These are phyloP conservation scores for Fusarium abutilonis DNA, from an alignment of 2,329 filamentous ascomycete species.

Conservation along the genomic window DNA sequence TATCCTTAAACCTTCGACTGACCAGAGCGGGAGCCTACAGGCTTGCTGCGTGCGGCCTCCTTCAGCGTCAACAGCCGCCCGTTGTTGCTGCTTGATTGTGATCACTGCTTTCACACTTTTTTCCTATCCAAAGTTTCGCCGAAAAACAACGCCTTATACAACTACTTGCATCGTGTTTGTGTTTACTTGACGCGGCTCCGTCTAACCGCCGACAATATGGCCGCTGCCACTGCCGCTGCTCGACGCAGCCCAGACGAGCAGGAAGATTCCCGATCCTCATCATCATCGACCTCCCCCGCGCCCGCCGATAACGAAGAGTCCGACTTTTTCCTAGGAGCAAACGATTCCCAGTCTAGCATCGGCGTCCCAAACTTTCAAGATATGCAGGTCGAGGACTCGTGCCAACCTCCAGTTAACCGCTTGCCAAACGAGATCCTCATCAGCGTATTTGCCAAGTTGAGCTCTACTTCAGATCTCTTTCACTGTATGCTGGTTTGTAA, in stretches of 20 bases:
- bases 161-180: constrained; percentile 8
- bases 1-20: not conserved
- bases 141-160: constrained; percentile 12
- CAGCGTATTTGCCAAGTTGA: constrained; percentile 86
- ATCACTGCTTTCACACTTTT: constrained; percentile 25
- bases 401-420: constrained; percentile 80
- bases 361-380: constrained; percentile 82
- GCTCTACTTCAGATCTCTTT: constrained; percentile 77
- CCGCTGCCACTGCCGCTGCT: constrained; percentile 31
- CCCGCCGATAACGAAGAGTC: constrained; percentile 88
- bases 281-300: constrained; percentile 78
- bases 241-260: constrained; percentile 50
- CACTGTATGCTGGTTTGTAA: constrained; percentile 95
- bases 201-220: constrained; percentile 34
- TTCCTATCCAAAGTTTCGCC: constrained; percentile 18
- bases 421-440: constrained; percentile 96
- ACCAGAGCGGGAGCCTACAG: constrained; percentile 1
- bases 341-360: constrained; percentile 93
- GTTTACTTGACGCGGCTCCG: constrained; percentile 21
- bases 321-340: constrained; percentile 87
- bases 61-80: constrained; percentile 18
- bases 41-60: constrained; percentile 1
- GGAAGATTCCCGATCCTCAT: constrained; percentile 68
- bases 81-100: constrained; percentile 28
- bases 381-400: constrained; percentile 74